A percentile compares a stretch with the other conserved stretches of the same genome.
Evolutionary conservation across 164 flowering plant species (phyloP).

Genomic region (Cinnamomum chago): DNA sequence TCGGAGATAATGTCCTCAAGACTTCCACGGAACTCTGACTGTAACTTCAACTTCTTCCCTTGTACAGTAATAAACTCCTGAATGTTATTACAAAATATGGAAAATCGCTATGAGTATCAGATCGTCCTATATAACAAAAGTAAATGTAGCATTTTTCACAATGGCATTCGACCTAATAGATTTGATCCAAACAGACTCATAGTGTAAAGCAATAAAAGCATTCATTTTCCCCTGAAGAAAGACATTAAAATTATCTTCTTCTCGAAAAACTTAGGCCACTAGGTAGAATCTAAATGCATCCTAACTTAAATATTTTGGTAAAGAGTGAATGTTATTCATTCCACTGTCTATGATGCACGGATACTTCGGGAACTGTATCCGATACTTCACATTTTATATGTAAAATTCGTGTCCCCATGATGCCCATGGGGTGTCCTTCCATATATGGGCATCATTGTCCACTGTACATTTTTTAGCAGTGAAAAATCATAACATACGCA

Average conservation of each 20-base stretch:
- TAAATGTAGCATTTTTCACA: background rate
- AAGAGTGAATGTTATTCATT: background rate
- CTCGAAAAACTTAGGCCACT: no score
- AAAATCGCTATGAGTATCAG: background rate
- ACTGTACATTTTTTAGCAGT: background rate
- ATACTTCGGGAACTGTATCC: no score
- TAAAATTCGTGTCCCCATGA: no score
- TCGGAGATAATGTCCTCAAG: constrained; percentile 58
- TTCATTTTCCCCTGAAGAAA: background rate
- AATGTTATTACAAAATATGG: constrained; percentile 10
- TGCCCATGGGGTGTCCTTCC: no score
- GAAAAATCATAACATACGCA: background rate
- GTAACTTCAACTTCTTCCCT: constrained; percentile 62
- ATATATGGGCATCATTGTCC: background rate
- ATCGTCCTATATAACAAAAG: background rate
- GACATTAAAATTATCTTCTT: no score
- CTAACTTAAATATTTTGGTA: background rate
- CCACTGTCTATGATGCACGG: background rate
- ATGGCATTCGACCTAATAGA: no score
- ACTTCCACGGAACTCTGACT: constrained; percentile 45
- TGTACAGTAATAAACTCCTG: constrained; percentile 80
- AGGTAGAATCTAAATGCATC: no score
- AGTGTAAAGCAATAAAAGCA: background rate
- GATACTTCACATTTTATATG: no score
- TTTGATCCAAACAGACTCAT: background rate